Evolutionary conservation across 257 asterid species (phyloP).

Genomic region (Jasminum sambac): DNA sequence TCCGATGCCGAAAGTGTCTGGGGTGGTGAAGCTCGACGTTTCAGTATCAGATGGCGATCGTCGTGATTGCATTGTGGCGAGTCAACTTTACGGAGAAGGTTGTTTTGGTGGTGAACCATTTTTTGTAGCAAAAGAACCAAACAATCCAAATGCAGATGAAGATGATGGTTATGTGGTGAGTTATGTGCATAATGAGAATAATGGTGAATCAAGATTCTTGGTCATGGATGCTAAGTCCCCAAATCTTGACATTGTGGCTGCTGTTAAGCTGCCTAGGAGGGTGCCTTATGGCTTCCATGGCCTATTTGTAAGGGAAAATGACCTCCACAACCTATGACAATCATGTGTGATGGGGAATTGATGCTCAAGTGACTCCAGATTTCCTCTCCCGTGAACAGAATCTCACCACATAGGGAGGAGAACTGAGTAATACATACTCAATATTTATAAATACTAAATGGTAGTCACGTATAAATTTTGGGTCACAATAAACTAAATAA

Average conservation of each 20-base stretch:
- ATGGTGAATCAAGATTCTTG: slow-evolving; percentile 40
- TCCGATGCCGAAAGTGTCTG: slow-evolving; percentile 43
- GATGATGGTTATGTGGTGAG: slow-evolving; percentile 48
- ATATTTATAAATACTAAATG: no score
- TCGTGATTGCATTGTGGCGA: slow-evolving; percentile 39
- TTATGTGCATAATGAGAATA: slow-evolving; percentile 47
- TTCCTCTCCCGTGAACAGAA: no score
- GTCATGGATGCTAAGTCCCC: slow-evolving; percentile 57
- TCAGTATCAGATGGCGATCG: slow-evolving; percentile 38
- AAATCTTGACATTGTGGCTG: slow-evolving; percentile 41
- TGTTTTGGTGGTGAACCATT: slow-evolving; percentile 45
- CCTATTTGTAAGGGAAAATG: slow-evolving; percentile 34
- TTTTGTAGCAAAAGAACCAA: slow-evolving; percentile 33
- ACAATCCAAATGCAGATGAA: slow-evolving; percentile 21
- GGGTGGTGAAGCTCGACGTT: slow-evolving; percentile 44
- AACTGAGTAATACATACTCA: no score
- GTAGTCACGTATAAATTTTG: no score
- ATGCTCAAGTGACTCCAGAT: no score
- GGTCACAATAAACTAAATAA: no score
- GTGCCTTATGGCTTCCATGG: slow-evolving; percentile 55
- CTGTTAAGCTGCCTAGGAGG: slow-evolving; percentile 39
- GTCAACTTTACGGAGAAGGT: slow-evolving; percentile 31
- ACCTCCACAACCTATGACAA: slow-evolving; percentile 28
- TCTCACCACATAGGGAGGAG: no score
- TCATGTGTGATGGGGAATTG: not conserved